A percentile compares a stretch with the other conserved stretches of the same genome.
Conservation (phyloP, 345 rosid species). For the Clausena lansium region DNA sequence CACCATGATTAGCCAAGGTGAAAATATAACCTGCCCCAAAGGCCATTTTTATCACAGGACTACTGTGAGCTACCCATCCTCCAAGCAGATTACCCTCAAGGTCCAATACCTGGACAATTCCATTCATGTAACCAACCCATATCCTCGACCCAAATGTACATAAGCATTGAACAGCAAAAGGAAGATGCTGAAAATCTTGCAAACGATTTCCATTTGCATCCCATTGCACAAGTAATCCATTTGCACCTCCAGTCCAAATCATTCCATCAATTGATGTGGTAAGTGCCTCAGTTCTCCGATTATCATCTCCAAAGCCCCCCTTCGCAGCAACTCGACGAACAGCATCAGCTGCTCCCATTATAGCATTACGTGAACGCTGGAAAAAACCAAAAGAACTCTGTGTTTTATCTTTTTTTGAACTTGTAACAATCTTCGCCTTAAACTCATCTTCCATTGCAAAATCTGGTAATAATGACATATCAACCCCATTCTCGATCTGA, state of each 20-base stretch:
- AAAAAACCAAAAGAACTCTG: constrained; percentile 73
- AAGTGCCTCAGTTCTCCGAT: constrained; percentile 74
- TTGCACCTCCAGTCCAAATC: constrained; percentile 85
- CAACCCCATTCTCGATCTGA: constrained; percentile 73
- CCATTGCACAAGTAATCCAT: constrained; percentile 79
- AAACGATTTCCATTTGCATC: constrained; percentile 81
- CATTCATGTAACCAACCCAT: constrained; percentile 70
- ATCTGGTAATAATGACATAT: constrained; percentile 55
- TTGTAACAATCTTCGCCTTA: constrained; percentile 47
- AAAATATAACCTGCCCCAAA: constrained; percentile 62
- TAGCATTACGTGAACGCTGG: constrained; percentile 89
- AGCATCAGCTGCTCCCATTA: constrained; percentile 97
- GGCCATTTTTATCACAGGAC: constrained; percentile 64
- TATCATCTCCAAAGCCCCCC: constrained; percentile 84
- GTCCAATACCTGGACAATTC: constrained; percentile 60
- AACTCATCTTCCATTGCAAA: constrained; percentile 61
- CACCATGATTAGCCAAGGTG: constrained; percentile 77
- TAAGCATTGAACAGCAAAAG: constrained; percentile 60
- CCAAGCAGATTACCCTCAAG: constrained; percentile 69
- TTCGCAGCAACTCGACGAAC: constrained; percentile 87
- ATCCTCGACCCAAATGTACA: constrained; percentile 56
- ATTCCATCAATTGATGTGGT: constrained; percentile 58
- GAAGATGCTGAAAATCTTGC: constrained; percentile 56
- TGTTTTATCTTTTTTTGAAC: constrained; percentile 68
- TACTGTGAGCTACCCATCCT: constrained; percentile 74